These are phyloP conservation scores for Pisolithus microcarpus DNA, from an alignment of 768 basidiomycete species.

Conservation along the genomic window DNA sequence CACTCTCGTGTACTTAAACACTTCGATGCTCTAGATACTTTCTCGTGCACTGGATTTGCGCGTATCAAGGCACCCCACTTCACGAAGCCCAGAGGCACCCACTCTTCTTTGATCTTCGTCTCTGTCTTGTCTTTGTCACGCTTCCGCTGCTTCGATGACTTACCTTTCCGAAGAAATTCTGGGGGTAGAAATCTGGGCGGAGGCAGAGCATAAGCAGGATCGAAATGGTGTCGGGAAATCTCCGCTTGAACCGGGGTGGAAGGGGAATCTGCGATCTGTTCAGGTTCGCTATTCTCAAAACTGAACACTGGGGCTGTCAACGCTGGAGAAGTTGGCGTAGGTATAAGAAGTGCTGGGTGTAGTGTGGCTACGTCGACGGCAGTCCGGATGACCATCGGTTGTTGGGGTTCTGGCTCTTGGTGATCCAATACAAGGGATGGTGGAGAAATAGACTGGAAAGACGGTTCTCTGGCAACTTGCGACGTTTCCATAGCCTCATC, in stretches of 20 bases:
- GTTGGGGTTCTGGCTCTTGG: conserved; percentile 4
- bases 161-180: conserved; percentile 47
- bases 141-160: conserved; percentile 42
- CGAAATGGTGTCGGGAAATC: conserved; percentile 32
- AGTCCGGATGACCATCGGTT: conserved; percentile 18
- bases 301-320: conserved; percentile 24
- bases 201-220: conserved; percentile 48
- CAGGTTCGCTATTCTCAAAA: conserved; percentile 27
- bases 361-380: conserved; percentile 23
- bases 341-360: conserved; percentile 27
- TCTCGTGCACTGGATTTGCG: conserved; percentile 71
- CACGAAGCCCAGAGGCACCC: conserved; percentile 55
- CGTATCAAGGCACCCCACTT: conserved; percentile 70
- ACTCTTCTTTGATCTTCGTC: conserved; percentile 50
- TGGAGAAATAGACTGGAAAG: conserved; percentile 19
- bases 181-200: conserved; percentile 46
- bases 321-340: conserved; percentile 31
- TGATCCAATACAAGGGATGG: conserved; percentile 10
- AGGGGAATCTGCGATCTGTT: conserved; percentile 14
- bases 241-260: conserved; percentile 11
- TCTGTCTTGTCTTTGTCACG: conserved; percentile 45
- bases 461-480: conserved; percentile 17
- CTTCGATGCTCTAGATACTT: conserved; percentile 63
- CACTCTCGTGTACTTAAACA: conserved; percentile 77
- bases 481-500: conserved; percentile 10